Base-by-base conservation (phyloP, 768 basidiomycete species). In the Coprinopsis marcescibilis region DNA sequence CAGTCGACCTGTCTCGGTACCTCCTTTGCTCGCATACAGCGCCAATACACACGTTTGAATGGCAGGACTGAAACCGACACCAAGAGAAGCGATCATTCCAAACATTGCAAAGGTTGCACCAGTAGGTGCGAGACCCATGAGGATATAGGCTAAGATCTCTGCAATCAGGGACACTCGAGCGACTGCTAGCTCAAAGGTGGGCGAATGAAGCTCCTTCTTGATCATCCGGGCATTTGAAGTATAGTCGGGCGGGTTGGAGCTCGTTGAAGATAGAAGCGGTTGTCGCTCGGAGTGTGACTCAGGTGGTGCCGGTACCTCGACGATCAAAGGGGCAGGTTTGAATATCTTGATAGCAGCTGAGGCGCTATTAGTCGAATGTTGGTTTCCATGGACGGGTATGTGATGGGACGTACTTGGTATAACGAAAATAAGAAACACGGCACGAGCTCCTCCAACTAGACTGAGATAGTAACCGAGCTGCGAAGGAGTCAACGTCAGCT, bases 381-480 rank as follows among this genome's bases (percentile, higher is more conserved):
- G 13, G 54, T 12, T 20, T 14, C 24, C 25, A 21, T 7, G 4
- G 11, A 43, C 17, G 27, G 14, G 36, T 10, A n/a, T 37, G 2
- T 8, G 15, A 45, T 2, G 5, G 39, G 24, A 58, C 76, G 50
- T 61, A 88, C 86, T 13, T 8, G 88, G 88, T 4, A 89, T 62
- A 26, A 85, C 56, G 13, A 76, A 36, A 1, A 77, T 65, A 51
- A 89, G 62, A 55, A 75, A 74, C 2, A 76, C 3, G 0, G 84
- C 83, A 3, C 84, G 73, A 1, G 68, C 58, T 25, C 65, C 65
- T 5, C 80, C 79, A 8, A 79, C 57, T 10, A 75, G 54, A 47
- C 78, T 83, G 10, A 87, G 55, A 67, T 73, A 88, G 56, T 88
- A 88, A n/a, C 85, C 85, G n/a, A 81, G 59, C 86, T 88, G 46